Conservation (phyloP, 192 early-diverging fungal species). For the Coemansia erecta region DNA sequence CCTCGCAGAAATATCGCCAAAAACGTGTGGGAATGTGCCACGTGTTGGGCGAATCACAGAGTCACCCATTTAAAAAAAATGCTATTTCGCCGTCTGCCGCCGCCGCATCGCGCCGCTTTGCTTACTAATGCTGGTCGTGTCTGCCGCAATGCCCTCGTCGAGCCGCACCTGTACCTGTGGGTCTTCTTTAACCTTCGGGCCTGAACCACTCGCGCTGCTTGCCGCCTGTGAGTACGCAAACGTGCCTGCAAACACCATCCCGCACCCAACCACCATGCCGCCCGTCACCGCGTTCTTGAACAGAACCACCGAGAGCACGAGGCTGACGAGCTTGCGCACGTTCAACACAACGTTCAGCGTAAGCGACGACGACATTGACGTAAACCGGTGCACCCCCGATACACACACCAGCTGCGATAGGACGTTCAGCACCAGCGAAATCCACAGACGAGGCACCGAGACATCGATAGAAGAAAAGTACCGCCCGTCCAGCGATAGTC, state of each 20-base stretch:
- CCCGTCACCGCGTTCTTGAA: constrained; percentile 76
- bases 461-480: constrained; percentile 19
- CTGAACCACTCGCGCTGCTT: constrained; percentile 3
- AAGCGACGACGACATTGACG: constrained; percentile 72
- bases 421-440: constrained; percentile 67
- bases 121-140: background rate
- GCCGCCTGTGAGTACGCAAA: constrained; percentile 62
- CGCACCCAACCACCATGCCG: constrained; percentile 64
- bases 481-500: constrained; percentile 10
- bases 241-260: constrained; percentile 80
- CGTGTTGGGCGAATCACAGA: no score
- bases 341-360: constrained; percentile 86
- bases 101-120: background rate
- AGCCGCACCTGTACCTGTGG: background rate
- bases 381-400: constrained; percentile 80
- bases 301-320: constrained; percentile 73
- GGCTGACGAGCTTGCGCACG: constrained; percentile 79
- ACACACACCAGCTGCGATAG: constrained; percentile 89
- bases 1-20: no score
- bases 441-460: constrained; percentile 66
- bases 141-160: constrained; percentile 4
- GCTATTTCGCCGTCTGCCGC: background rate
- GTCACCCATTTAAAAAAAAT: background rate
- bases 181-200: background rate
- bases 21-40: no score